Evolutionary conservation across 768 basidiomycete genomes (phyloP).

Genomic region (Lentinula lateritia): DNA sequence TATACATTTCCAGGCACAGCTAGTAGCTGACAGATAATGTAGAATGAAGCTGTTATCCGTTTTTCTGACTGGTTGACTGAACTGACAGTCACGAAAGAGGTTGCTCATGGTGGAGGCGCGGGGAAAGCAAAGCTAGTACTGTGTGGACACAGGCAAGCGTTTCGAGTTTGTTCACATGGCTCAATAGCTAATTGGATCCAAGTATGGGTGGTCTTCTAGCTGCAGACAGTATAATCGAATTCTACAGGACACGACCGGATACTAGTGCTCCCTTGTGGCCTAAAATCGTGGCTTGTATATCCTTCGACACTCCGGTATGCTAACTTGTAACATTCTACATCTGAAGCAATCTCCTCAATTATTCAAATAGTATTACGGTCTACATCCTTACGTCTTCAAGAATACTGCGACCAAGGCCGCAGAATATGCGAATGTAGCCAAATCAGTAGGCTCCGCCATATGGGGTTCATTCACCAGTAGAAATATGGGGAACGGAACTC

Average conservation of each 20-base stretch:
- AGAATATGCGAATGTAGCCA: constrained; percentile 62
- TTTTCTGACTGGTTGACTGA: constrained; percentile 93
- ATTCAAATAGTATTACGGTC: constrained; percentile 66
- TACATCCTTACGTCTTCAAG: constrained; percentile 85
- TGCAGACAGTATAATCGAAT: constrained; percentile 76
- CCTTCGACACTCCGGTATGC: constrained; percentile 88
- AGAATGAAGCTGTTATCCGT: constrained; percentile 77
- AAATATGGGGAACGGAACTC: not conserved
- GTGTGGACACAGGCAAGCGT: constrained; percentile 78
- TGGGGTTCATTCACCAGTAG: constrained; percentile 48
- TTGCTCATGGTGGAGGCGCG: constrained; percentile 66
- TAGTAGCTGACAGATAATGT: not conserved
- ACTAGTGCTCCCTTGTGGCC: constrained; percentile 76
- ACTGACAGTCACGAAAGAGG: constrained; percentile 82
- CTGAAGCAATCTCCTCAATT: not conserved
- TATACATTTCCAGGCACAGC: constrained; percentile 6
- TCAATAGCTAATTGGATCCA: not conserved
- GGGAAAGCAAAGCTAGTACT: constrained; percentile 80
- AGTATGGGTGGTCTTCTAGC: constrained; percentile 94
- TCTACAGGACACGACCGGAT: constrained; percentile 63
- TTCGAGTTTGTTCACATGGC: not conserved
- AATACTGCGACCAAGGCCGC: constrained; percentile 72
- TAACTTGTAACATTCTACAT: not conserved
- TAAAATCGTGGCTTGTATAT: constrained; percentile 74
- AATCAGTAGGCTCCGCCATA: constrained; percentile 55